Evolutionary conservation across 2,329 filamentous ascomycete genomes (phyloP).

Genomic region (Diaporthe ilicicola): DNA sequence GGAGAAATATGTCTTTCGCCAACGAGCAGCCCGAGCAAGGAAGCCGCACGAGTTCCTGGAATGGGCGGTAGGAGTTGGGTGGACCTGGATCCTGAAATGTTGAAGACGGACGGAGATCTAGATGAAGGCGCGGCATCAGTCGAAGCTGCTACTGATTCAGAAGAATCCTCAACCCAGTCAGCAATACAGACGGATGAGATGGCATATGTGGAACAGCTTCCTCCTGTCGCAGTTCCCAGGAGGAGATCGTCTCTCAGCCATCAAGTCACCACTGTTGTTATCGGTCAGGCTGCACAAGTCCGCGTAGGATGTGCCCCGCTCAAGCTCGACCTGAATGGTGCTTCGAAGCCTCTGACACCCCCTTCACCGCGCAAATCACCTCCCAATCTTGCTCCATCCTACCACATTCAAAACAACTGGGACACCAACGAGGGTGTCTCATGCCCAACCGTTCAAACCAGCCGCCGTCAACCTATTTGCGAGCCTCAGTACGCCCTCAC

Average conservation of each 20-base stretch:
- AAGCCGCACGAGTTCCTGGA: conserved; percentile 25
- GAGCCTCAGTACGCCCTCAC: conserved; percentile 10
- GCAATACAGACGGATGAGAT: not conserved
- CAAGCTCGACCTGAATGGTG: not conserved
- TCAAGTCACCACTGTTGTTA: conserved; percentile 15
- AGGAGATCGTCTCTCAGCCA: conserved; percentile 34
- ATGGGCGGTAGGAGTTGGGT: conserved; percentile 38
- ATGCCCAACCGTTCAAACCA: not conserved
- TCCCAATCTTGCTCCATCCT: not conserved
- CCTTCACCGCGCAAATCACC: not conserved
- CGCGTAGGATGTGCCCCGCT: conserved; percentile 3
- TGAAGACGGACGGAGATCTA: not conserved
- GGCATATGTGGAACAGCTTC: not conserved
- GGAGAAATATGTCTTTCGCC: conserved; percentile 41
- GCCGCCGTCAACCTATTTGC: not conserved
- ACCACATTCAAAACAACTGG: not conserved
- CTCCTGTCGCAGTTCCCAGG: conserved; percentile 21
- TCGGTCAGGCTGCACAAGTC: conserved; percentile 17
- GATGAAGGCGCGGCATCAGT: not conserved
- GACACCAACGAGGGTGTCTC: conserved; percentile 11
- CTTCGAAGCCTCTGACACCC: conserved; percentile 7
- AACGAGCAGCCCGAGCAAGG: conserved; percentile 34
- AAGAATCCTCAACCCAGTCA: not conserved
- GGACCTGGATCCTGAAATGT: conserved; percentile 36
- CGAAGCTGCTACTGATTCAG: not conserved